A percentile compares a stretch with the other conserved stretches of the same genome.
These are phyloP conservation scores for Ganoderma meredithae DNA, from an alignment of 1,284 basidiomycete genomes.

Conservation along the genomic window DNA sequence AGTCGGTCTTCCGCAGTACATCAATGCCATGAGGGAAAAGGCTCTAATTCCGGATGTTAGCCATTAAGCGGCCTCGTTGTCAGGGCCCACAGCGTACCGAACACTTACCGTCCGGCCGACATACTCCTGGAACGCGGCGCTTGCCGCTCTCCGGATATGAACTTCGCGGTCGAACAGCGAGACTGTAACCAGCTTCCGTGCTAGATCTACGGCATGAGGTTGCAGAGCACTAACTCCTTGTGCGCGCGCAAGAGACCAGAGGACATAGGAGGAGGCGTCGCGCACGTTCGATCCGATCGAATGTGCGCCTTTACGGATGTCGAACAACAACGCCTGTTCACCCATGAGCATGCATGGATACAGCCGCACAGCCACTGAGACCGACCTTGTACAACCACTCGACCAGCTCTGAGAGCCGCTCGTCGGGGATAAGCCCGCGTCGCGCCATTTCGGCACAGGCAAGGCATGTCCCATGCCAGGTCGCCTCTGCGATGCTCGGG, in stretches of 20 bases:
- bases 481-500: slow-evolving; percentile 79
- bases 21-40: slow-evolving; percentile 95
- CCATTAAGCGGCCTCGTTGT: slow-evolving; percentile 12
- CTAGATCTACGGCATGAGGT: slow-evolving; percentile 71
- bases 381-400: slow-evolving; percentile 83
- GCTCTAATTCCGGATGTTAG: slow-evolving; percentile 55
- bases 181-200: slow-evolving; percentile 77
- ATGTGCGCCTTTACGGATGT: slow-evolving; percentile 90
- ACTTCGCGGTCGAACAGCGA: slow-evolving; percentile 94
- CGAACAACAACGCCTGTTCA: slow-evolving; percentile 87
- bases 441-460: slow-evolving; percentile 93
- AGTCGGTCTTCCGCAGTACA: slow-evolving; percentile 91
- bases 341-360: slow-evolving; percentile 14
- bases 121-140: slow-evolving; percentile 97
- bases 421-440: slow-evolving; percentile 71
- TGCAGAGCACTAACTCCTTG: slow-evolving; percentile 67
- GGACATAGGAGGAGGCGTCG: slow-evolving; percentile 93
- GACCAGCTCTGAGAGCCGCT: slow-evolving; percentile 68
- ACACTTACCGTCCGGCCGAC: slow-evolving; percentile 88
- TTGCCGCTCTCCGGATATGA: slow-evolving; percentile 94
- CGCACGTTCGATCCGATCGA: slow-evolving; percentile 95
- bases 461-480: slow-evolving; percentile 96
- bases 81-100: slow-evolving; percentile 7
- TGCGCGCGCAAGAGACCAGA: slow-evolving; percentile 93
- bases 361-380: slow-evolving; percentile 18